phyloP scores from a whole-genome alignment of 371 early-diverging fungal species.

The Mucor saturninus region DNA sequence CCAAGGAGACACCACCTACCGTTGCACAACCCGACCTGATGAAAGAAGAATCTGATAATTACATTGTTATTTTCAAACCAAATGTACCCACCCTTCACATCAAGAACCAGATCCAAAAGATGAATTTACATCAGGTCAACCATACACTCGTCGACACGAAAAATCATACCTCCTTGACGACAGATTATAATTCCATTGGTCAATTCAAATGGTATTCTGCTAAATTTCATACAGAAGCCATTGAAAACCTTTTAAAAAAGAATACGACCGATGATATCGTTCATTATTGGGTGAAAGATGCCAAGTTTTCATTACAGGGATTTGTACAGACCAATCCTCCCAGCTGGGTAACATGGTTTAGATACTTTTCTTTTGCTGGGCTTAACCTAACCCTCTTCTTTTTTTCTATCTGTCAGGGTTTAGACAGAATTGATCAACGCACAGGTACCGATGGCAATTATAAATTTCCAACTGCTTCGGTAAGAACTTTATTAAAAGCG shows the following conservation, averaged over 20 bases:
- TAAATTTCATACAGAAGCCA: constrained; percentile 28
- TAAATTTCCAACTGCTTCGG: constrained; percentile 39
- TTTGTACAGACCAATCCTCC: constrained; percentile 48
- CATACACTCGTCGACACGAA: too few species aligned
- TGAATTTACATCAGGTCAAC: constrained; percentile 25
- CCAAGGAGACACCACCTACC: background rate
- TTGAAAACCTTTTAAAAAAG: constrained; percentile 29
- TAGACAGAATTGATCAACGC: constrained; percentile 53
- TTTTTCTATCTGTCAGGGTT: constrained; percentile 27
- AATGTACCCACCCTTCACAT: constrained; percentile 23
- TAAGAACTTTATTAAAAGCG: background rate
- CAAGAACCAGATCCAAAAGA: constrained; percentile 35
- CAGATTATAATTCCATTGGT: constrained; percentile 37
- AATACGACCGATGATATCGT: constrained; percentile 15
- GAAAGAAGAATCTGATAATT: constrained; percentile 29
- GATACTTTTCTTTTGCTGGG: too few species aligned
- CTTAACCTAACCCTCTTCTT: background rate
- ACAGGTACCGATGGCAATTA: constrained; percentile 41
- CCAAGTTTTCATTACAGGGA: constrained; percentile 43
- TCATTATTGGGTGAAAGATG: constrained; percentile 50
- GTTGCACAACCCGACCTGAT: constrained; percentile 8
- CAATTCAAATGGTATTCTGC: constrained; percentile 48
- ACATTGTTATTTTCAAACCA: constrained; percentile 46
- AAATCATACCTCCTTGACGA: background rate
- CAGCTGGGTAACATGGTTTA: constrained; percentile 40